phyloP scores from a whole-genome alignment of 2,329 filamentous ascomycete species.

The Cercospora sp. region DNA sequence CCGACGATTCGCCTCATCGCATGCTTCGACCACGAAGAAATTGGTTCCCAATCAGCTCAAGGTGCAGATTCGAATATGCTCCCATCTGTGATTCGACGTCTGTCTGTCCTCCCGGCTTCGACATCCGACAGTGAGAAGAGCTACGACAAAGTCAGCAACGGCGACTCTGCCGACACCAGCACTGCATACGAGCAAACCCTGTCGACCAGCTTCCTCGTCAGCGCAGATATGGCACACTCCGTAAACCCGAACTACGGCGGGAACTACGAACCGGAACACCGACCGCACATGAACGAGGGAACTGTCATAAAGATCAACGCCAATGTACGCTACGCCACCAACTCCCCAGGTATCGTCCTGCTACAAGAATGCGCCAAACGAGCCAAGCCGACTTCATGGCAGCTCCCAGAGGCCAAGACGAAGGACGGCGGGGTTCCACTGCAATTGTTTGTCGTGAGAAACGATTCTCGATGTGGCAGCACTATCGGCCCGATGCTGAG shows the following conservation, averaged over 20 bases:
- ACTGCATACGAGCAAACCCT: constrained; percentile 94
- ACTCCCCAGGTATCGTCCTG: constrained; percentile 90
- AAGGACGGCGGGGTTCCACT: constrained; percentile 74
- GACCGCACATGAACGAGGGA: constrained; percentile 93
- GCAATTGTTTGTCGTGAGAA: constrained; percentile 93
- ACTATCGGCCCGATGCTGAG: constrained; percentile 98
- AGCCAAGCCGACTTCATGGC: constrained; percentile 48
- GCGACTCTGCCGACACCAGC: constrained; percentile 57
- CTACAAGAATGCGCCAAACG: constrained; percentile 78
- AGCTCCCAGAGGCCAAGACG: constrained; percentile 38
- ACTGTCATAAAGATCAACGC: constrained; percentile 98
- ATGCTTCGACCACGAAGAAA: constrained; percentile 97
- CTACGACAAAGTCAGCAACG: constrained; percentile 60
- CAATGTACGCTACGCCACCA: constrained; percentile 95
- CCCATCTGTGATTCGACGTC: constrained; percentile 79
- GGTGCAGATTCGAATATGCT: constrained; percentile 91
- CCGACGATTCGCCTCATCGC: constrained; percentile 84
- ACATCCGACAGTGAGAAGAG: constrained; percentile 60
- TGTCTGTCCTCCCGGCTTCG: constrained; percentile 73
- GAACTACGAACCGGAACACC: constrained; percentile 90
- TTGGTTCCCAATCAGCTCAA: constrained; percentile 88
- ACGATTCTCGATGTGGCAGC: constrained; percentile 90
- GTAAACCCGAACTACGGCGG: constrained; percentile 91
- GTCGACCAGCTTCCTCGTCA: constrained; percentile 87
- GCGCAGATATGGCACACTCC: constrained; percentile 95